Percentiles rank a stretch among this genome's conserved stretches.
These are phyloP conservation scores for Auxenochlorella pyrenoidosa DNA, from an alignment of 139 green algal species.

Conservation along the genomic window DNA sequence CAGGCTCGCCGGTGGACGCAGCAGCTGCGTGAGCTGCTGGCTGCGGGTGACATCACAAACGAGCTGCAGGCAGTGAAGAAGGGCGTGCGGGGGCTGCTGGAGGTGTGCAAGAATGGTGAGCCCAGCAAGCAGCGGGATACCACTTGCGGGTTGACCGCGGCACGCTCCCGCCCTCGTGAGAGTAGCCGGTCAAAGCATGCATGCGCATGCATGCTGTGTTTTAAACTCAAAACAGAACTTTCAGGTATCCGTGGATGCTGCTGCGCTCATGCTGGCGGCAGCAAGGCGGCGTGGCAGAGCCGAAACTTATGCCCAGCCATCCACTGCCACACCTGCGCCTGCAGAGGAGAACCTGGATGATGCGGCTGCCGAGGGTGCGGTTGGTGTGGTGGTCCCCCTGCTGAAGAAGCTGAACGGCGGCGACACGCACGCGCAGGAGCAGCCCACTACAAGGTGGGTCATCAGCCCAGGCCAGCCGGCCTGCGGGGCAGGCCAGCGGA, in stretches of 20 bases:
- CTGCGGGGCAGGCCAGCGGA: neutral
- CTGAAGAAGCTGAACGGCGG: constrained; percentile 52
- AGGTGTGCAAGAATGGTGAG: constrained; percentile 53
- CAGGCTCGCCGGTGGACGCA: constrained; percentile 17
- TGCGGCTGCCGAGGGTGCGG: constrained; percentile 71
- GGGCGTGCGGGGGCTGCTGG: constrained; percentile 31
- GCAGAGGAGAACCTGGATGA: constrained; percentile 83
- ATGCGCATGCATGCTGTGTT: neutral
- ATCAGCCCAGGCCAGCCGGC: too few species aligned
- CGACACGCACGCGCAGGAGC: constrained; percentile 20
- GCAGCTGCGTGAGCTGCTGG: neutral
- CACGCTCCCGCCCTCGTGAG: too few species aligned
- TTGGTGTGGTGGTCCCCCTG: constrained; percentile 76
- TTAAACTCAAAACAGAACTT: too few species aligned
- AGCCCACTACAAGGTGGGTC: constrained; percentile 23
- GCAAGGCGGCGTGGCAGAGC: neutral
- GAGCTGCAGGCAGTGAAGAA: constrained; percentile 36
- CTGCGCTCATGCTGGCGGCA: neutral
- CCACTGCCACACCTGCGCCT: neutral
- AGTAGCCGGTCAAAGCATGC: too few species aligned
- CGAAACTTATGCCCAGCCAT: too few species aligned
- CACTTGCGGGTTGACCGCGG: neutral
- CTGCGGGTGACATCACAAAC: neutral
- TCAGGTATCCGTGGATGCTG: neutral
- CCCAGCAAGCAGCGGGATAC: neutral